Evolutionary conservation across 192 early-diverging fungal genomes (phyloP).

Genomic region (Thamnidium elegans): DNA sequence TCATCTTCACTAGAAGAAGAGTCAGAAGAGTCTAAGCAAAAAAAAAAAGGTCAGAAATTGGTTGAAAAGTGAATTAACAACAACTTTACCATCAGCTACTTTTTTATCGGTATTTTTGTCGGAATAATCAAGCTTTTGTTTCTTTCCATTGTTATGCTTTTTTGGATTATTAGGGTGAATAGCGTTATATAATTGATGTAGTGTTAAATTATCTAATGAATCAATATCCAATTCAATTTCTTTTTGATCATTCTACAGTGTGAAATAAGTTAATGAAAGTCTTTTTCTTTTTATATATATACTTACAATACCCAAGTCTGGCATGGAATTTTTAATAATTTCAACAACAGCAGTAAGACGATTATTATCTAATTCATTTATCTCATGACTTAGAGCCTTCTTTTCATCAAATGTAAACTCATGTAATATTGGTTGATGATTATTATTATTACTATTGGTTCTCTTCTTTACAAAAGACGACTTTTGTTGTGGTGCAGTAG

Average conservation of each 20-base stretch:
- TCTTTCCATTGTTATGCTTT: no score
- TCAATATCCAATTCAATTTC: constrained; percentile 97
- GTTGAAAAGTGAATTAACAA: no score
- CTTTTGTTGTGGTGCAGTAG: no score
- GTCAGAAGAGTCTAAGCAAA: no score
- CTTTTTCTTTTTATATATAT: constrained; percentile 5
- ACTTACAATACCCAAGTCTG: constrained; percentile 50
- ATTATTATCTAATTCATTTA: constrained; percentile 56
- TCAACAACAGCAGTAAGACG: constrained; percentile 59
- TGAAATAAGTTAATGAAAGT: not conserved
- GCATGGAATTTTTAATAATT: constrained; percentile 63
- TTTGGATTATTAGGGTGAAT: no score
- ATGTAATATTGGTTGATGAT: constrained; percentile 1
- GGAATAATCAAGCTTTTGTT: no score
- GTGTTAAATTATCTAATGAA: constrained; percentile 71
- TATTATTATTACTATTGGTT: constrained; percentile 1
- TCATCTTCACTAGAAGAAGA: no score
- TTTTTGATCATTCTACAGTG: constrained; percentile 49
- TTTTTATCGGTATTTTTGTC: no score
- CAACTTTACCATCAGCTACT: no score
- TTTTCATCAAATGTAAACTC: constrained; percentile 80
- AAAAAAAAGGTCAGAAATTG: no score
- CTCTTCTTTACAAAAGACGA: no score
- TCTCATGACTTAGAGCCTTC: constrained; percentile 67
- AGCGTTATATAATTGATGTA: constrained; percentile 72